Percentiles rank a stretch among this genome's conserved stretches.
Evolutionary conservation across 768 basidiomycete genomes (phyloP).

Genomic region (Mycena alexandri): DNA sequence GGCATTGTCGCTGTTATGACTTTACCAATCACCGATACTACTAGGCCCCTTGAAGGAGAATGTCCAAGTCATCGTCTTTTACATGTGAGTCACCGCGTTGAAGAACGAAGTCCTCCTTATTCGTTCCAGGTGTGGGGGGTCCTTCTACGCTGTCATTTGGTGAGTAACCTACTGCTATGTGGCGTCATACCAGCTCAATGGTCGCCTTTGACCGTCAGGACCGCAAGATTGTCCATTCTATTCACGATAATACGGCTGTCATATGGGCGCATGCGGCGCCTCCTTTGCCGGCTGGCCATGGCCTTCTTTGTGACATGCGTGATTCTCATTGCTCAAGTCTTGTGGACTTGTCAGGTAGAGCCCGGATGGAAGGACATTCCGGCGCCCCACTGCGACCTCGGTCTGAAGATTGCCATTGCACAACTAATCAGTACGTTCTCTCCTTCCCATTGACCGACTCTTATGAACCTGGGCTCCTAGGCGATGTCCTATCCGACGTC

Average conservation of each 20-base stretch:
- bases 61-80: neutral
- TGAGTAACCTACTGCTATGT: conserved; percentile 9
- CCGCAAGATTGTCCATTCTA: conserved; percentile 56
- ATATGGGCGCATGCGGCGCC: conserved; percentile 34
- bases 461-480: neutral
- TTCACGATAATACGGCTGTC: conserved; percentile 57
- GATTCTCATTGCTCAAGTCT: conserved; percentile 53
- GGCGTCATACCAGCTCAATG: too few relatives aligned
- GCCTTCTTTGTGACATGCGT: conserved; percentile 37
- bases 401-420: conserved; percentile 55
- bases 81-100: neutral
- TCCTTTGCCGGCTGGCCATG: conserved; percentile 43
- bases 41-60: neutral
- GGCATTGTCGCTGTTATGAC: too few relatives aligned
- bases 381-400: conserved; percentile 54
- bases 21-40: neutral
- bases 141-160: conserved; percentile 44
- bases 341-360: conserved; percentile 49
- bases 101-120: neutral
- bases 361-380: conserved; percentile 41
- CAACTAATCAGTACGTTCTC: conserved; percentile 56
- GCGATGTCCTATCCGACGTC: neutral
- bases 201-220: conserved; percentile 37
- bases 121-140: conserved; percentile 23
- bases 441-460: neutral